Evolutionary conservation across 805 yeast species (phyloP).

Genomic region (Yamadazyma scolyti): DNA sequence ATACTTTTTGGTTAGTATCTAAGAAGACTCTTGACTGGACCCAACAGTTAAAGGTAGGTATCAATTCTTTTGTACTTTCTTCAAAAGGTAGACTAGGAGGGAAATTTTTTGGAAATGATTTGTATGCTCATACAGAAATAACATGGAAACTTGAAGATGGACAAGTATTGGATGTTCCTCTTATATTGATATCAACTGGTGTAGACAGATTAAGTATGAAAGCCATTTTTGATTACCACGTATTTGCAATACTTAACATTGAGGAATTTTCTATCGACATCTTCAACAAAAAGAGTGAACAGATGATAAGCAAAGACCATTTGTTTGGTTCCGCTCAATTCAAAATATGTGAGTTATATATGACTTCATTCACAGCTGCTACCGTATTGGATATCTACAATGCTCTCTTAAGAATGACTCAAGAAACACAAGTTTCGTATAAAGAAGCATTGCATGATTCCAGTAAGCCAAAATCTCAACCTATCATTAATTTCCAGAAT

Average conservation of each 20-base stretch:
- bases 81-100: constrained; percentile 86
- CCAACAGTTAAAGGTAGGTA: constrained; percentile 62
- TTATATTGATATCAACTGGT: constrained; percentile 59
- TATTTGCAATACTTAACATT: constrained; percentile 64
- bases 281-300: constrained; percentile 62
- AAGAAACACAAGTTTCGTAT: constrained; percentile 70
- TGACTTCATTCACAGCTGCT: constrained; percentile 84
- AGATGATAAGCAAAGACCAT: constrained; percentile 52
- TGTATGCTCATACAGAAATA: constrained; percentile 60
- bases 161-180: constrained; percentile 52
- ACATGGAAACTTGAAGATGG: constrained; percentile 57
- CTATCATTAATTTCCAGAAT: constrained; percentile 7
- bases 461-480: constrained; percentile 4
- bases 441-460: constrained; percentile 71
- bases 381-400: constrained; percentile 74
- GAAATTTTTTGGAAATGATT: constrained; percentile 42
- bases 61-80: constrained; percentile 46
- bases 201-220: constrained; percentile 55
- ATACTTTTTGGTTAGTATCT: constrained; percentile 64
- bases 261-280: constrained; percentile 49
- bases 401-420: constrained; percentile 65
- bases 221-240: constrained; percentile 79
- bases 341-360: constrained; percentile 53
- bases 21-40: constrained; percentile 66
- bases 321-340: constrained; percentile 50